Evolutionary conservation across 306 rosid species (phyloP).

Genomic region (Gastrolobium villosum): DNA sequence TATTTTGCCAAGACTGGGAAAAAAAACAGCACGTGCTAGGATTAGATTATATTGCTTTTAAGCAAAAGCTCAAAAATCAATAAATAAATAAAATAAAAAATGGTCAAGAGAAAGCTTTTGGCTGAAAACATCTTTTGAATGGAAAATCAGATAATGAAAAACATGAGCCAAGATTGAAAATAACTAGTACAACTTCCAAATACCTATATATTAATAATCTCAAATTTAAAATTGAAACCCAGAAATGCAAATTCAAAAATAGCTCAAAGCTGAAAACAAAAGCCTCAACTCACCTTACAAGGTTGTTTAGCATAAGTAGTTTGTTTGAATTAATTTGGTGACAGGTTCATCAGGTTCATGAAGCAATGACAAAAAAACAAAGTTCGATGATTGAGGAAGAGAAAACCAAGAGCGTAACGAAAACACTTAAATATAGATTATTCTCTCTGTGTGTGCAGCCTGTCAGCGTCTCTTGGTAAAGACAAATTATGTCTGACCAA

Average conservation of each 20-base stretch:
- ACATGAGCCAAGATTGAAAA: constrained; percentile 17
- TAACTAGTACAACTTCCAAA: constrained; percentile 36
- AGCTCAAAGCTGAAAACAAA: constrained; percentile 40
- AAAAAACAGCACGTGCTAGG: background rate
- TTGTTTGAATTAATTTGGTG: background rate
- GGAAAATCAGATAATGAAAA: background rate
- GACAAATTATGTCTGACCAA: constrained; percentile 39
- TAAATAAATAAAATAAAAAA: background rate
- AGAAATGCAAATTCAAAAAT: constrained; percentile 32
- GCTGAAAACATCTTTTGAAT: background rate
- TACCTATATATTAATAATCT: constrained; percentile 29
- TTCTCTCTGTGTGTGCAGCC: background rate
- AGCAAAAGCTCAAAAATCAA: constrained; percentile 6
- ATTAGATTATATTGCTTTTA: background rate
- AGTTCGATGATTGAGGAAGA: constrained; percentile 47
- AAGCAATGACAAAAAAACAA: constrained; percentile 10
- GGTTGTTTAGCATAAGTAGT: constrained; percentile 47
- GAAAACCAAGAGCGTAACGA: constrained; percentile 45
- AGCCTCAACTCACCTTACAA: constrained; percentile 25
- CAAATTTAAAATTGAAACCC: constrained; percentile 28
- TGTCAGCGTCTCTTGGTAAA: constrained; percentile 26
- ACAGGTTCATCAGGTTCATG: constrained; percentile 28
- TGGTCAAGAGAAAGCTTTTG: background rate
- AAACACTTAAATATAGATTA: background rate
- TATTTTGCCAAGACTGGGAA: constrained; percentile 29